Percentiles rank a stretch among this genome's conserved stretches.
Conservation (phyloP, 371 early-diverging fungal genomes). For the Rhizoclosmatium hyalinum region DNA sequence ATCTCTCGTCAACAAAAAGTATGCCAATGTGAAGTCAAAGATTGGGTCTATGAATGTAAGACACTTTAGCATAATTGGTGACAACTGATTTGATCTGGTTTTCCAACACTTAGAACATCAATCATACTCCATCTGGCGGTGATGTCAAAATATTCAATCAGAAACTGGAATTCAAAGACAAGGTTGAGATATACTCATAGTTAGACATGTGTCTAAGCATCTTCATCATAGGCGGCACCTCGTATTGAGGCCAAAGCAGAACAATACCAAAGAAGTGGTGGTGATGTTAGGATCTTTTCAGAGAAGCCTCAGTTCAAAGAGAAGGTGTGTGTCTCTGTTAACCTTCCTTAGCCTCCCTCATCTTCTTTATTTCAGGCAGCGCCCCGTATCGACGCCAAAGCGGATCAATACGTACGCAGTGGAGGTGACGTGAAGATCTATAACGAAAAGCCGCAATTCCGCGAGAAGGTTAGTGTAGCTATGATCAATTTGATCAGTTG, state of each 20-base stretch:
- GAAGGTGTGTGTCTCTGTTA: slow-evolving; percentile 19
- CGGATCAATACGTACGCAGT: slow-evolving; percentile 29
- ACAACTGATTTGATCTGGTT: background rate
- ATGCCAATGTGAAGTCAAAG: slow-evolving; percentile 36
- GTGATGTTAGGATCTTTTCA: slow-evolving; percentile 36
- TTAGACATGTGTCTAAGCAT: background rate
- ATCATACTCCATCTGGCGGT: slow-evolving; percentile 35
- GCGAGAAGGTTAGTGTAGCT: slow-evolving; percentile 21
- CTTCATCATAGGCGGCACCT: slow-evolving; percentile 28
- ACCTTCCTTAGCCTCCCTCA: slow-evolving; percentile 15
- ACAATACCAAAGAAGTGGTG: slow-evolving; percentile 33
- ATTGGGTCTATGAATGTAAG: slow-evolving; percentile 35
- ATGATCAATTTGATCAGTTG: background rate
- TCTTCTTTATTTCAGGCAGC: slow-evolving; percentile 37
- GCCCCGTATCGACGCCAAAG: slow-evolving; percentile 30
- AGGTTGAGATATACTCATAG: slow-evolving; percentile 4
- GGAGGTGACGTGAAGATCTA: slow-evolving; percentile 42
- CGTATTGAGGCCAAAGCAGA: slow-evolving; percentile 32
- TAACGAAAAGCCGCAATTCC: slow-evolving; percentile 33
- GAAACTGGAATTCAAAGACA: slow-evolving; percentile 37
- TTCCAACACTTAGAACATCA: slow-evolving; percentile 30
- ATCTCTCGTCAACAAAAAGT: slow-evolving; percentile 31
- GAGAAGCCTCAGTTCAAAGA: slow-evolving; percentile 40
- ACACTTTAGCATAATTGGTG: background rate
- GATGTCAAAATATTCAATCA: slow-evolving; percentile 34